These are phyloP conservation scores for Sporormia fimetaria DNA, from an alignment of 495 filamentous ascomycete species.

Conservation along the genomic window DNA sequence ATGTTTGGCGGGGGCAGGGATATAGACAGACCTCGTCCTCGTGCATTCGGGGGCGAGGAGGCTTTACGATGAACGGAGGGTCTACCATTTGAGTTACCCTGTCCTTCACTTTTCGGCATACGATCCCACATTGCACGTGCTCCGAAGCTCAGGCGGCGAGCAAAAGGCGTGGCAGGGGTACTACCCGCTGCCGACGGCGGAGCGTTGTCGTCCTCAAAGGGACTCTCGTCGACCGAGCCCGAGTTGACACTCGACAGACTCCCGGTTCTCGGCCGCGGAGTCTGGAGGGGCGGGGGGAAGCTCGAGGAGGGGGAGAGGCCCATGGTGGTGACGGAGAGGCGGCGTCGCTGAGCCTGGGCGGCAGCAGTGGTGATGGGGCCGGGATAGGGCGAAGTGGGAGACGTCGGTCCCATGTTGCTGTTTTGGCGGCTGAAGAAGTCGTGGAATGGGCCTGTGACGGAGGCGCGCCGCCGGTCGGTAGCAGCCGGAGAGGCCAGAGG, in stretches of 20 bases:
- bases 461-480: conserved; percentile 26
- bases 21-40: conserved; percentile 41
- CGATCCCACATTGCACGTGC: conserved; percentile 70
- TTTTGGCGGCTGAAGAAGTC: conserved; percentile 29
- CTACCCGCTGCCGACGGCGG: conserved; percentile 21
- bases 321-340: conserved; percentile 77
- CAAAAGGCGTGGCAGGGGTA: conserved; percentile 58
- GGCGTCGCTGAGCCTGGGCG: conserved; percentile 56
- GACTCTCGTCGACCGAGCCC: conserved; percentile 74
- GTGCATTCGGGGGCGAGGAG: conserved; percentile 36
- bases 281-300: conserved; percentile 45
- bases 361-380: conserved; percentile 53
- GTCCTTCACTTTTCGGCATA: conserved; percentile 34
- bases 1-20: too few relatives aligned
- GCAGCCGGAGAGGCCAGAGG: conserved; percentile 23
- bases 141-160: conserved; percentile 81
- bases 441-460: conserved; percentile 31
- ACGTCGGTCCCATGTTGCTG: conserved; percentile 4
- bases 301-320: conserved; percentile 73
- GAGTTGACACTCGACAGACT: conserved; percentile 60
- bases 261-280: conserved; percentile 49
- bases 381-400: conserved; percentile 9
- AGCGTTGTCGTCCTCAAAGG: conserved; percentile 68
- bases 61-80: conserved; percentile 29
- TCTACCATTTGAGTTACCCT: conserved; percentile 33